Evolutionary conservation across 257 asterid genomes (phyloP).

Genomic region (Salvia hispanica): DNA sequence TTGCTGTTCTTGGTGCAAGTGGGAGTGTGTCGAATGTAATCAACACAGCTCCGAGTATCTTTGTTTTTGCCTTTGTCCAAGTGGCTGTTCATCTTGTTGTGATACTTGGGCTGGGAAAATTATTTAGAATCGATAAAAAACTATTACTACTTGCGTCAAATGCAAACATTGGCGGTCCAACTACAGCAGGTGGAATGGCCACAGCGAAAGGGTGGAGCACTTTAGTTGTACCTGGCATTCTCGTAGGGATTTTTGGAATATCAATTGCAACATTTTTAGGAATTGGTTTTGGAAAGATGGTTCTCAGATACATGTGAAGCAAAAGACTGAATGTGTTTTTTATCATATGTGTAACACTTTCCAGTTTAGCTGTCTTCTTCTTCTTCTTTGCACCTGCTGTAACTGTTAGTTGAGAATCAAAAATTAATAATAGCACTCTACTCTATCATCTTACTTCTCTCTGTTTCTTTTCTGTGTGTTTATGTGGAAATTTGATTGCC

Average conservation of each 20-base stretch:
- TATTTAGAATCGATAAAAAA: conserved; percentile 53
- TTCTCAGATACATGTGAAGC: conserved; percentile 53
- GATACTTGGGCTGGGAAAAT: conserved; percentile 60
- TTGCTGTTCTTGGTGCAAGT: conserved; percentile 81
- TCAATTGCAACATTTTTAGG: conserved; percentile 79
- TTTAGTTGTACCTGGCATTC: conserved; percentile 72
- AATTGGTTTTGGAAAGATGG: conserved; percentile 61
- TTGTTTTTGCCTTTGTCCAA: conserved; percentile 70
- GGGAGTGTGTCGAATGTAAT: conserved; percentile 79
- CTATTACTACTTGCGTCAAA: conserved; percentile 70
- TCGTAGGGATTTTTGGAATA: conserved; percentile 77
- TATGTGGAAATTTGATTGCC: conserved; percentile 9
- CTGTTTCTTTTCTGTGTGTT: background rate
- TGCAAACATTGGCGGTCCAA: conserved; percentile 91
- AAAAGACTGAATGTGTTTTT: conserved; percentile 4
- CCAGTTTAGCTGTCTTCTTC: background rate
- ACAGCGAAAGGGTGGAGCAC: conserved; percentile 79
- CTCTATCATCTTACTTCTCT: conserved; percentile 4
- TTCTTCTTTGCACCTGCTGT: too few species aligned
- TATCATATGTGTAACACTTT: background rate
- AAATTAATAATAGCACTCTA: background rate
- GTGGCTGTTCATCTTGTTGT: conserved; percentile 67
- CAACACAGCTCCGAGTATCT: conserved; percentile 78
- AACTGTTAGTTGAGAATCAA: too few species aligned
- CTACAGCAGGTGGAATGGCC: conserved; percentile 89